Evolutionary conservation across 2,329 filamentous ascomycete genomes (phyloP).

Genomic region (Rhexocercosporidium sp.): DNA sequence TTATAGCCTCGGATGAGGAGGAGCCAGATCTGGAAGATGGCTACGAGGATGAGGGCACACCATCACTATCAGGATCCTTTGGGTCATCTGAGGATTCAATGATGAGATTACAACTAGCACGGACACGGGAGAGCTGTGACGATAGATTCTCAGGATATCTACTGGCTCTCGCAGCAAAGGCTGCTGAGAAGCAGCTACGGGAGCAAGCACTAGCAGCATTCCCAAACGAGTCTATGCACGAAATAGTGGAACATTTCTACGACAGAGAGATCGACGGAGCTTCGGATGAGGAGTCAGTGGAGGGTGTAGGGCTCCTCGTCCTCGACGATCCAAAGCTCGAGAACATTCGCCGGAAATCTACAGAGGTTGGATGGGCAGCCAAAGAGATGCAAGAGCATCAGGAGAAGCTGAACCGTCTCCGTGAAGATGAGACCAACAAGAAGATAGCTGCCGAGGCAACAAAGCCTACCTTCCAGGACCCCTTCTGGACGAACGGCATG

Average conservation of each 20-base stretch:
- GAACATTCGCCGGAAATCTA: constrained; percentile 35
- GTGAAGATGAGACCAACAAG: constrained; percentile 42
- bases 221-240: constrained; percentile 62
- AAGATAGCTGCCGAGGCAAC: constrained; percentile 42
- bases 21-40: constrained; percentile 52
- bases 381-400: constrained; percentile 44
- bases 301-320: constrained; percentile 38
- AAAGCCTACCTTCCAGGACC: constrained; percentile 40
- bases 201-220: constrained; percentile 79
- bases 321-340: constrained; percentile 32
- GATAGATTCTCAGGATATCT: constrained; percentile 78
- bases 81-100: constrained; percentile 43
- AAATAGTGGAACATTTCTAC: constrained; percentile 45
- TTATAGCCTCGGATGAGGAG: constrained; percentile 45
- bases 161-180: constrained; percentile 77
- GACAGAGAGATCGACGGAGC: constrained; percentile 40
- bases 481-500: constrained; percentile 44
- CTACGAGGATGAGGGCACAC: constrained; percentile 41
- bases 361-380: constrained; percentile 42
- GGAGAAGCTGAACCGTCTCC: constrained; percentile 39
- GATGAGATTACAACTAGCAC: constrained; percentile 47
- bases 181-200: constrained; percentile 79
- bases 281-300: constrained; percentile 42
- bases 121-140: constrained; percentile 72
- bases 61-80: constrained; percentile 40